Evolutionary conservation across 1,139 yeast species (phyloP), one percentile per base, ranked within the genome.

Genomic region (Candida mesenterica): DNA sequence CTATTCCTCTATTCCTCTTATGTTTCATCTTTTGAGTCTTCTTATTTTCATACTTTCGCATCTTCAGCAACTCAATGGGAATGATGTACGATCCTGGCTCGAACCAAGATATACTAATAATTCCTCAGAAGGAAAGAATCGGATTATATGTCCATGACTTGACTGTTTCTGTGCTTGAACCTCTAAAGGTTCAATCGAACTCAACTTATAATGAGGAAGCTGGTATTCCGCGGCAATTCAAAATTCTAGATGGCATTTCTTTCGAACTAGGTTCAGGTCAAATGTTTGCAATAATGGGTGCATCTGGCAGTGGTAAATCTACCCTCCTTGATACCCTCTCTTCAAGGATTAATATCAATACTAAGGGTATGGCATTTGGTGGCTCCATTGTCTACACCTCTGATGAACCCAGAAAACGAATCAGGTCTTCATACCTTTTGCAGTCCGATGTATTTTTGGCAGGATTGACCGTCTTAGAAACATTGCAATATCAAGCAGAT

Each of bases 261-360:
- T 72, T 82, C 42, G 77, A 77, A 34, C 64, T 83, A n/a, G n/a
- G 8, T 71, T 75, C 0, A 48, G 66, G 2, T 79, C 76, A 26
- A 65, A 72, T 75, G 44, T 69, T 82, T 61, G 92, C 92, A 4
- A 81, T 85, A 19, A 74, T 84, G 65, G 95, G 95, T 3, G 90
- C 94, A 0, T 81, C 94, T 0, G 96, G 96, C 0, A 78, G 89
- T 5, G 96, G 96, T 4, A 88, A 88, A 53, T 88, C 96, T 0
- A 85, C 96, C 0, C 56, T 88, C 28, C 63, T 88, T 23, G 87
- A 88, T 49, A 77, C 80, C 1, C 59, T 88, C 40, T 87, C 95
- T 0, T 74, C 79, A 32, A 59, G 90, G 40, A 70, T 79, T 3
- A 68, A 65, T 33, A 53, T 57, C 3, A 50, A 44, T 29, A 62